Base-by-base conservation (phyloP, 495 filamentous ascomycete species). In the Delitschia confertaspora region DNA sequence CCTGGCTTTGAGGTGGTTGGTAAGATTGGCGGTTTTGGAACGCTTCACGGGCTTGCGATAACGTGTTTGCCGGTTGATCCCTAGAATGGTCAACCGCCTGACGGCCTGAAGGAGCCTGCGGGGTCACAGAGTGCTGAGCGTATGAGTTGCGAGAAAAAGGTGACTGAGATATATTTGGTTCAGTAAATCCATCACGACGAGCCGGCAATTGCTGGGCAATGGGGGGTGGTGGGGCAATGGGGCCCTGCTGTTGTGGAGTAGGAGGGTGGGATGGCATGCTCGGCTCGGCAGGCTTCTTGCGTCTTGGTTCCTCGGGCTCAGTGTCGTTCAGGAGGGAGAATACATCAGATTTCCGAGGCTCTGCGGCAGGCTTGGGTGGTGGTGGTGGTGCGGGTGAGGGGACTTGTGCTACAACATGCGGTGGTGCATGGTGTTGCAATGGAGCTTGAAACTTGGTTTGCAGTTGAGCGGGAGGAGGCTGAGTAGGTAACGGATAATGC, bases 291-390 rank as follows among this genome's bases (percentile, higher is more conserved):
- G 45, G 42, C 32, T 55, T 58, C 47, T 46, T 51, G 1, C 35
- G 47, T 39, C 38, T 39, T 11, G 55, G 55, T 38, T 55, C 47
- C 19, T 58, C 51, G 16, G 55, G 51, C 27, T 55, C 51, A 18
- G 51, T 31, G 32, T 49, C 39, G 26, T 57, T 58, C 19, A 58
- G 26, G 4, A 58, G 17, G 1, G 51, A 51, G 6, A 49, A 22
- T 9, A 58, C 21, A 19, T 47, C 51, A 6, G 55, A 58, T 27
- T 55, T 58, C 24, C 42, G 33, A 20, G 51, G 51, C 27, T 58
- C 55, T 6, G 50, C 16, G 20, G 44, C 33, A 41, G 55, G 47
- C 21, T 47, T 45, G 11, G 51, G 47, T 9, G 38, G 33, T 21
- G 46, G 21, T 22, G 40, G 41, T 4, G 42, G 25, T 21, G 41